Evolutionary conservation across 176 grass and related monocot genomes (phyloP), one percentile per base, ranked within the genome.

Genomic region (Cenchrus purpureus): DNA sequence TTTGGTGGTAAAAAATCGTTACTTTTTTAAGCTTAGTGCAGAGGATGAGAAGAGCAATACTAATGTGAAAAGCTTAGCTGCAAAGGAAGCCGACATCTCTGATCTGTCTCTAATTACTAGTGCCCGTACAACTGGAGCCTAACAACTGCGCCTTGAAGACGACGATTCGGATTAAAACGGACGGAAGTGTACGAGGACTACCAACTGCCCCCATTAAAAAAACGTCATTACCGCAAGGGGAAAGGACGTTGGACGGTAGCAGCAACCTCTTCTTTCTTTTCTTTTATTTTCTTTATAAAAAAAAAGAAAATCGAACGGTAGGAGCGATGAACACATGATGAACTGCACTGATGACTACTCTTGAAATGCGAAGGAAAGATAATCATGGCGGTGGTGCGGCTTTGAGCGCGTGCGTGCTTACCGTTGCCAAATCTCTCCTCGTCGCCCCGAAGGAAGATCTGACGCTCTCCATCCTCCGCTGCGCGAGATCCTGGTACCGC

Each of bases 401-500:
- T 62, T 53, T 8, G 16, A 73, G 52, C 17, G 52, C 48, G 71
- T 2, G 52, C 48, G 71, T 2, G 79, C 78, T 82, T 50, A 91
- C 89, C 85, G 89, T 84, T 14, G 86, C 66, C 70, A 88, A 65
- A 46, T 78, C 67, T 29, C 81, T 84, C 50, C 87, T 84, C 10
- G 71, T 84, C 13, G 71, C 71, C 13, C 71, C 83, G 83, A 89
- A 89, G n/a, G 88, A 85, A 10, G 83, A 85, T 82, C 83, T 89
- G 62, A 89, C 78, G 83, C 88, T 89, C 45, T 76, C 83, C 78
- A 82, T 63, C 88, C 83, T 55, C 5, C 46, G 51, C 64, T 12
- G 34, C 64, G 88, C 88, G 82, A 89, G 82, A 71, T 89, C 88
- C 82, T 55, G 49, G 78, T 85, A 89, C 78, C 63, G 83, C 44